phyloP scores from a whole-genome alignment of 768 basidiomycete genomes.

The Agaricus sinodeliciosus region DNA sequence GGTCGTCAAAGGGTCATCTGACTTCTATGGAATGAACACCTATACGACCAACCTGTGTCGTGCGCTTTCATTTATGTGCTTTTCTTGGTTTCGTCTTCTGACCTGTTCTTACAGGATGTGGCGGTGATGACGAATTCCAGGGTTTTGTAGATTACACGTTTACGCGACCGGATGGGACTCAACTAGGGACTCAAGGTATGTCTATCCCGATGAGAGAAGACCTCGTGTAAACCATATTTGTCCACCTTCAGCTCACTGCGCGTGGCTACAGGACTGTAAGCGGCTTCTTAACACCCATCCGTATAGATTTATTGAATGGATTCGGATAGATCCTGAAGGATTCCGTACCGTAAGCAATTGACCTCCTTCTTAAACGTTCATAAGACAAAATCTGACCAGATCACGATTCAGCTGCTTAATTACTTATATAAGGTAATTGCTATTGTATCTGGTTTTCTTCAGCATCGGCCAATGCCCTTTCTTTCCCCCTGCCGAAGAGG shows the following conservation, averaged over 20 bases:
- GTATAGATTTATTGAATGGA: not conserved
- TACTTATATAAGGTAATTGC: conserved; percentile 57
- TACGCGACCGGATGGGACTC: conserved; percentile 54
- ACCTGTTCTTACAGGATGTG: conserved; percentile 33
- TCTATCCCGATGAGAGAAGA: not conserved
- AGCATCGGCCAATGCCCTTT: conserved; percentile 29
- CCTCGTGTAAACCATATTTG: not conserved
- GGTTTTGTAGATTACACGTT: conserved; percentile 56
- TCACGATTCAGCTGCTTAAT: conserved; percentile 42
- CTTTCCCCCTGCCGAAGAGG: conserved; percentile 19
- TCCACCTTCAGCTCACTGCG: conserved; percentile 41
- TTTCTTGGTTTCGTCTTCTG: not conserved
- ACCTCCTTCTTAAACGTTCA: not conserved
- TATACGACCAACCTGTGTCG: conserved; percentile 62
- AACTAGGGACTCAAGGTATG: conserved; percentile 56
- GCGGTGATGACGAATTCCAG: conserved; percentile 59
- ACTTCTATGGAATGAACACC: conserved; percentile 71
- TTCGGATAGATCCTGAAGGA: conserved; percentile 48
- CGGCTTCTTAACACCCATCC: conserved; percentile 1
- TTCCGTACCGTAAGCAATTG: conserved; percentile 47
- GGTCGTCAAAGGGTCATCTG: conserved; percentile 57
- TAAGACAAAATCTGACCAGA: conserved; percentile 4
- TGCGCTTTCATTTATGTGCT: conserved; percentile 20
- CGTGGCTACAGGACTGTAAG: conserved; percentile 64
- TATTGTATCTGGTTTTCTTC: conserved; percentile 9